A percentile compares a stretch with the other conserved stretches of the same genome.
Evolutionary conservation across 169 alveolate genomes (phyloP).

Genomic region (Theileria parva): DNA sequence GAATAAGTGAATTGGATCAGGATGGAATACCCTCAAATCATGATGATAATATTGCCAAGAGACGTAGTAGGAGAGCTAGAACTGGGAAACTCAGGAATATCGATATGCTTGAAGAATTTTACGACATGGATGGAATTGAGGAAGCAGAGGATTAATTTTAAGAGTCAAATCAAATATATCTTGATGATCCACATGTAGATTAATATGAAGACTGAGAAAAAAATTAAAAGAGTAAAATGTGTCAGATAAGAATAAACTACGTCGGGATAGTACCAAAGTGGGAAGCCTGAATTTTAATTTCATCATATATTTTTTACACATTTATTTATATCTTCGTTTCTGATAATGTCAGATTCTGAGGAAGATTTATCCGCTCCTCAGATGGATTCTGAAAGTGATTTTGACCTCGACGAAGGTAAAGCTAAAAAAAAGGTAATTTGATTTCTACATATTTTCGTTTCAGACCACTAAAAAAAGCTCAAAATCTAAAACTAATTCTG

Average conservation of each 20-base stretch:
- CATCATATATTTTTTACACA: not conserved
- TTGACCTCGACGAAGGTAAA: not conserved
- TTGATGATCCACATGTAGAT: not conserved
- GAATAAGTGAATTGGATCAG: not conserved
- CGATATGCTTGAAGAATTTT: not conserved
- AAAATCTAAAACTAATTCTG: not conserved
- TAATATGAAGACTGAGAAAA: not conserved
- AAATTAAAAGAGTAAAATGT: not conserved
- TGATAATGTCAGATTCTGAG: conserved; percentile 15
- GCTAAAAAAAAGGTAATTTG: not conserved
- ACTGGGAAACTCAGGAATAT: not conserved
- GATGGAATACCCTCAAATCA: not conserved
- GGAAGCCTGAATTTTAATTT: not conserved
- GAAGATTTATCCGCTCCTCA: not conserved
- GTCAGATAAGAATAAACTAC: not conserved
- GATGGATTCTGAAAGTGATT: not conserved
- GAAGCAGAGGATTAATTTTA: not conserved
- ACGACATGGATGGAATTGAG: not conserved
- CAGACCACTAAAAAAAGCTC: not conserved
- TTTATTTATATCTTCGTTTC: conserved; percentile 2
- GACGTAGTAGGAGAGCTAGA: not conserved
- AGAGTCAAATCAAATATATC: not conserved
- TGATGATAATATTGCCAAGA: not conserved
- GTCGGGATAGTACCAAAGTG: not conserved
- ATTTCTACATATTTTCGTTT: not conserved